A percentile compares a stretch with the other conserved stretches of the same genome.
phyloP scores from a whole-genome alignment of 768 basidiomycete genomes.

The Lentinula guzmanii region DNA sequence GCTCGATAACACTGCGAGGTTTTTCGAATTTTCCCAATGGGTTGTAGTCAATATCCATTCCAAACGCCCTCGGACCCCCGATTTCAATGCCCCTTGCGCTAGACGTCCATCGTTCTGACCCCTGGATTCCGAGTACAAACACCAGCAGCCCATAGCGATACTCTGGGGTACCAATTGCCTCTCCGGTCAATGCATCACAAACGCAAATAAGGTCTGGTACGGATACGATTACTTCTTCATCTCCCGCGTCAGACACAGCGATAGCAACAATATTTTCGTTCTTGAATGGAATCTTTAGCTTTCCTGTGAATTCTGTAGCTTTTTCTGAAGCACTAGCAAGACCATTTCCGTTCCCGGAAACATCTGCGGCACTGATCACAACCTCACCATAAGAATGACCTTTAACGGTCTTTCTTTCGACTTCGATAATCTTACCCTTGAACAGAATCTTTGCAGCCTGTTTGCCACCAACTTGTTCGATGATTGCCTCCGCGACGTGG shows the following conservation, averaged over 20 bases:
- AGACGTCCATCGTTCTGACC: conserved; percentile 48
- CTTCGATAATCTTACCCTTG: conserved; percentile 46
- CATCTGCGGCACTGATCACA: conserved; percentile 21
- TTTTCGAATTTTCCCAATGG: conserved; percentile 29
- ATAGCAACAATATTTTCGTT: conserved; percentile 47
- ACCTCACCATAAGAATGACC: conserved; percentile 35
- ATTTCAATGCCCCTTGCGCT: conserved; percentile 40
- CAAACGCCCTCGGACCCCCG: conserved; percentile 47
- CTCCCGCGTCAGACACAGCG: conserved; percentile 20
- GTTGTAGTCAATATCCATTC: conserved; percentile 29
- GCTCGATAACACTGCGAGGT: conserved; percentile 37
- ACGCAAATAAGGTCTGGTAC: conserved; percentile 57
- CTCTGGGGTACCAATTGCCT: conserved; percentile 49
- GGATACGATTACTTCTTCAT: conserved; percentile 32
- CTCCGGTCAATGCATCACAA: conserved; percentile 45
- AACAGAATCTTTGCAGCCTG: conserved; percentile 36
- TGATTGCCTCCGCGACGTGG: conserved; percentile 25
- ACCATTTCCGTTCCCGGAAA: conserved; percentile 13
- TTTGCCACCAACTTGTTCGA: conserved; percentile 28
- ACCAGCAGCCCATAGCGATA: conserved; percentile 51
- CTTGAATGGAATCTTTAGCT: conserved; percentile 44
- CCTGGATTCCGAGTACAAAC: conserved; percentile 44
- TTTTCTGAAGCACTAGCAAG: conserved; percentile 2
- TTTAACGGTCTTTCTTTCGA: conserved; percentile 31
- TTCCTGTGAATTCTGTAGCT: conserved; percentile 23